Percentiles rank a stretch among this genome's conserved stretches.
These are phyloP conservation scores for Monilinia laxa DNA, from an alignment of 2,329 filamentous ascomycete genomes.

Conservation along the genomic window DNA sequence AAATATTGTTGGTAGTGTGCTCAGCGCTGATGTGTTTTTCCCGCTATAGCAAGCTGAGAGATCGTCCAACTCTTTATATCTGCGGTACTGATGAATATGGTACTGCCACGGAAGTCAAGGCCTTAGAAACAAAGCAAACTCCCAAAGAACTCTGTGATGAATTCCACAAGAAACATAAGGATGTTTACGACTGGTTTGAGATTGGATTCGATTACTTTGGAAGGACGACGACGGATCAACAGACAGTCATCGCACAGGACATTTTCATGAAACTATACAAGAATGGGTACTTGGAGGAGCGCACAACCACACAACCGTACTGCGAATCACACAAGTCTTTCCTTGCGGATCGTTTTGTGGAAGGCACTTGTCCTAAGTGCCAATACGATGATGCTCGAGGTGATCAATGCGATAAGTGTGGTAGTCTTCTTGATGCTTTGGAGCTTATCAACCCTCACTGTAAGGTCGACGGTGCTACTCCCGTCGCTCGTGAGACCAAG, in stretches of 20 bases:
- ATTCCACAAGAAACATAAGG: conserved; percentile 86
- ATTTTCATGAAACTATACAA: conserved; percentile 86
- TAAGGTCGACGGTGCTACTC: conserved; percentile 84
- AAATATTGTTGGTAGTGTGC: conserved; percentile 82
- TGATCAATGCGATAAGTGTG: conserved; percentile 75
- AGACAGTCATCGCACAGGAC: conserved; percentile 89
- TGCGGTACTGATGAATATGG: conserved; percentile 95
- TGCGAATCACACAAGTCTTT: conserved; percentile 77
- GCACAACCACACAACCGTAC: conserved; percentile 84
- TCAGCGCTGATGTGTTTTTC: conserved; percentile 87
- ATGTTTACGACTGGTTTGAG: conserved; percentile 94
- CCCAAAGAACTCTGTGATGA: conserved; percentile 86
- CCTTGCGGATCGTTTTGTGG: conserved; percentile 82
- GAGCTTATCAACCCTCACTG: conserved; percentile 80
- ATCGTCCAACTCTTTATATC: conserved; percentile 76
- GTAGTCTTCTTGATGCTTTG: conserved; percentile 57
- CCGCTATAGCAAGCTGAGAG: conserved; percentile 76
- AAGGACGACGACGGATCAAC: conserved; percentile 81
- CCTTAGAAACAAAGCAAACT: conserved; percentile 80
- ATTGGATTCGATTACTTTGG: conserved; percentile 95
- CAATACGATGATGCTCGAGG: conserved; percentile 68
- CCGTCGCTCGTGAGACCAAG: conserved; percentile 78
- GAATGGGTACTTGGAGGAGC: conserved; percentile 85
- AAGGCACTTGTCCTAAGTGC: conserved; percentile 76
- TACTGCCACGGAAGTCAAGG: conserved; percentile 93